Percentiles rank a stretch among this genome's conserved stretches.
Conservation (phyloP, 495 filamentous ascomycete genomes). For the Tuber aestivum region DNA sequence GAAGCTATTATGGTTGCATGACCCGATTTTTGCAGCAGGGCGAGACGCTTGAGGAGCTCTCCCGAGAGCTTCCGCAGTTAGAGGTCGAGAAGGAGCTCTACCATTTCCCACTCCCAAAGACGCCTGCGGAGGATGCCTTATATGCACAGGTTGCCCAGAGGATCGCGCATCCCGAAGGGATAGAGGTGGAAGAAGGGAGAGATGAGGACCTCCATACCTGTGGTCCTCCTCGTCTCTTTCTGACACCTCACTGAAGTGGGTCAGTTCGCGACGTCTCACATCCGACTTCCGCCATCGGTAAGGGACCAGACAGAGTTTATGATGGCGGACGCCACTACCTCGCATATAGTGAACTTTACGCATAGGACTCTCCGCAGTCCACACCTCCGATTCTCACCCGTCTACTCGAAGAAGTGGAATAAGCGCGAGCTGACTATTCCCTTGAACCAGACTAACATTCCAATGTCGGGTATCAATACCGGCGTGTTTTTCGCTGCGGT, state of each 20-base stretch:
- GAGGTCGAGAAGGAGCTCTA: conserved; percentile 43
- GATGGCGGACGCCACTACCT: too few relatives aligned
- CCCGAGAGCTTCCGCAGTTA: not conserved
- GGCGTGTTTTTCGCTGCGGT: conserved; percentile 71
- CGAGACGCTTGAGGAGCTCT: not conserved
- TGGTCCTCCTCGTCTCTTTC: not conserved
- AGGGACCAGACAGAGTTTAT: too few relatives aligned
- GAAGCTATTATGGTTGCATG: not conserved
- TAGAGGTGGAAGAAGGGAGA: conserved; percentile 40
- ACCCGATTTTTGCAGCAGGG: not conserved
- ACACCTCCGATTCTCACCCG: not conserved
- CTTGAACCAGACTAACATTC: not conserved
- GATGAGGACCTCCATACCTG: conserved; percentile 45
- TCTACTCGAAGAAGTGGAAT: not conserved
- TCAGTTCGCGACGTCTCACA: conserved; percentile 47
- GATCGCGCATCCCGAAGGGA: conserved; percentile 13
- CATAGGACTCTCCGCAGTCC: not conserved
- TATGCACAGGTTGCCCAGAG: too few relatives aligned
- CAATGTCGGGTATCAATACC: conserved; percentile 74
- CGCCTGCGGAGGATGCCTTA: too few relatives aligned
- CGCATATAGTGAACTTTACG: not conserved
- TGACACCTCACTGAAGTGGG: not conserved
- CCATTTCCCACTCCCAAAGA: not conserved
- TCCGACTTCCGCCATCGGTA: conserved; percentile 64
- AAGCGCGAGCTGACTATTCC: not conserved